Evolutionary conservation across 2,329 filamentous ascomycete species (phyloP).

Genomic region (Pseudocercospora pini-densiflorae): DNA sequence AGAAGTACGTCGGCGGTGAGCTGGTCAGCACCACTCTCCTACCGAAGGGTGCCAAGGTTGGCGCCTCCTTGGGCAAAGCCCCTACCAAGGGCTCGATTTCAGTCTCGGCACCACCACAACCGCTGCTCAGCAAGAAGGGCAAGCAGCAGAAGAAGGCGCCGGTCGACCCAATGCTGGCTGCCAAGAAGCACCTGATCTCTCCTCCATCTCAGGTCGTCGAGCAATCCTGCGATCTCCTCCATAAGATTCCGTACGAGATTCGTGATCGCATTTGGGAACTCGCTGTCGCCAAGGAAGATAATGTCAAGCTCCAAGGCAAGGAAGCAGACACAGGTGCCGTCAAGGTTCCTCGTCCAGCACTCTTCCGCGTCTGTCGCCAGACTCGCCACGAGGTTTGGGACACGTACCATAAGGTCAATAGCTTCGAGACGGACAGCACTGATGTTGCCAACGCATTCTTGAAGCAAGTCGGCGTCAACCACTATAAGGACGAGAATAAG

Average conservation of each 20-base stretch:
- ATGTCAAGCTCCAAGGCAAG: neutral
- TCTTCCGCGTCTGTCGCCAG: conserved; percentile 7
- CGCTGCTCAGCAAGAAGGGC: neutral
- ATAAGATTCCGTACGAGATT: neutral
- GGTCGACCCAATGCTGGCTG: neutral
- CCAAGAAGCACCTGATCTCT: neutral
- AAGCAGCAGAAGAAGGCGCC: neutral
- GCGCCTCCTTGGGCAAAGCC: neutral
- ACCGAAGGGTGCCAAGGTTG: neutral
- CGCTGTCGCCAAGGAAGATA: neutral
- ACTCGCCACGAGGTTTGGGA: neutral
- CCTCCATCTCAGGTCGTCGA: neutral
- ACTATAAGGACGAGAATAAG: neutral
- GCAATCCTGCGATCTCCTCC: neutral
- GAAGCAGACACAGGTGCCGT: neutral
- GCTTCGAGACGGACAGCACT: conserved; percentile 4
- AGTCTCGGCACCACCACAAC: neutral
- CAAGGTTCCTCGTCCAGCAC: neutral
- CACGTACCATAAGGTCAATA: conserved; percentile 10
- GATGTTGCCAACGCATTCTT: conserved; percentile 6
- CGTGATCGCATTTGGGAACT: neutral
- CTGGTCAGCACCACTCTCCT: neutral
- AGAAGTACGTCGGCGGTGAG: neutral
- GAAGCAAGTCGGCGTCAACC: neutral
- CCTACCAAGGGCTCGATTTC: neutral